These are phyloP conservation scores for Colletotrichum brevisporum DNA, from an alignment of 2,329 filamentous ascomycete species.

Conservation along the genomic window DNA sequence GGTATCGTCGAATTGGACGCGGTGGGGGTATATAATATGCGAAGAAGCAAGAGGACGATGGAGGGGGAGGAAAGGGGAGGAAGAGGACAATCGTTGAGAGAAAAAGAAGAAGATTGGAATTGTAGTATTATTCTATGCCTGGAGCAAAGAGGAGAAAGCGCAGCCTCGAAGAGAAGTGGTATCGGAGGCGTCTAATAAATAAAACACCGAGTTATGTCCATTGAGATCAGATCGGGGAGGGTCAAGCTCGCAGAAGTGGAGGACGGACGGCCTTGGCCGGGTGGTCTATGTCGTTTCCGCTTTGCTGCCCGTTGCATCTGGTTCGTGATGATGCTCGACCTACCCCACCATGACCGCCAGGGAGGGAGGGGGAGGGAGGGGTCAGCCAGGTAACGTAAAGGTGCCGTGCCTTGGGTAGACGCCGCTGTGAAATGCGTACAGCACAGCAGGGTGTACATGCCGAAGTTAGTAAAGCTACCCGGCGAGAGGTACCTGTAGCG, in stretches of 20 bases:
- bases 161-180: conserved; percentile 16
- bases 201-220: conserved; percentile 41
- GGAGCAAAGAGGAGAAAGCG: conserved; percentile 27
- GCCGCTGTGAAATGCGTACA: no score
- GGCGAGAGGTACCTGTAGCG: conserved; percentile 13
- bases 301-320: conserved; percentile 33
- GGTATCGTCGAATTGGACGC: conserved; percentile 21
- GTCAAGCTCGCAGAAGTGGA: conserved; percentile 36
- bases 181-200: conserved; percentile 38
- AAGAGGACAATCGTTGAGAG: not conserved
- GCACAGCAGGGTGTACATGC: conserved; percentile 21
- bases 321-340: conserved; percentile 34
- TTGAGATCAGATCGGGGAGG: conserved; percentile 37
- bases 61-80: not conserved
- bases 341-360: conserved; percentile 32
- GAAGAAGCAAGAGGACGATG: not conserved
- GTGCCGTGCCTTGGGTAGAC: not conserved
- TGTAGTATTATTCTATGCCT: conserved; percentile 37
- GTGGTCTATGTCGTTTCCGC: not conserved
- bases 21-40: conserved; percentile 35
- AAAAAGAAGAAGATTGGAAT: not conserved
- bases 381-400: not conserved
- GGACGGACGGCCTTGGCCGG: conserved; percentile 34
- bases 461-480: conserved; percentile 24
- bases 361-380: not conserved